Evolutionary conservation across 2,329 filamentous ascomycete species (phyloP).

Genomic region (Penicillium oxalicum): DNA sequence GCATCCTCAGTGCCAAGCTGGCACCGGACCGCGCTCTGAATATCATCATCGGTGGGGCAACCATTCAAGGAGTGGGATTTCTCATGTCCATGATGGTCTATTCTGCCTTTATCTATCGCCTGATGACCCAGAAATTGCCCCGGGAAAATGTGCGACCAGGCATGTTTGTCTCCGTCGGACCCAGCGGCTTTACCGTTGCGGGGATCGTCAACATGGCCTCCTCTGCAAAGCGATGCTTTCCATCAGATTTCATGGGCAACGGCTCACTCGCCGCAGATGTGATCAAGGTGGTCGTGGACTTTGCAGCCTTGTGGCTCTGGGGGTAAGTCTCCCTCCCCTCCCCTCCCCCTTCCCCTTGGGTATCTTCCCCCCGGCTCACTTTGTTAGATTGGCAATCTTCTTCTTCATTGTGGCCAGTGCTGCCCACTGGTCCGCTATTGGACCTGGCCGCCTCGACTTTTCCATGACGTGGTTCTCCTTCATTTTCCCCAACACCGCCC

Average conservation of each 20-base stretch:
- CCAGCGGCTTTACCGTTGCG: slow-evolving; percentile 62
- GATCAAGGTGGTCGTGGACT: slow-evolving; percentile 52
- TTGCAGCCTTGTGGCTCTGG: slow-evolving; percentile 73
- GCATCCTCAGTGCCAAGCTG: slow-evolving; percentile 49
- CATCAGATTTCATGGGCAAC: slow-evolving; percentile 52
- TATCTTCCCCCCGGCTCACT: slow-evolving; percentile 7
- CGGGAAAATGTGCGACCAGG: slow-evolving; percentile 69
- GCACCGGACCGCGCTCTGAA: slow-evolving; percentile 42
- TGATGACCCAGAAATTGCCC: slow-evolving; percentile 84
- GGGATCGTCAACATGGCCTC: slow-evolving; percentile 55
- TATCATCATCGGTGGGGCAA: slow-evolving; percentile 54
- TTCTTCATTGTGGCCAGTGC: slow-evolving; percentile 78
- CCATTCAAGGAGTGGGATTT: slow-evolving; percentile 60
- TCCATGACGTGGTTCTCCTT: slow-evolving; percentile 85
- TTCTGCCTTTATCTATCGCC: slow-evolving; percentile 73
- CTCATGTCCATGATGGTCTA: slow-evolving; percentile 71
- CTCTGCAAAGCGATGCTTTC: slow-evolving; percentile 45
- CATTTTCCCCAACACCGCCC: slow-evolving; percentile 72
- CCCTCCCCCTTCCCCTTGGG: background rate
- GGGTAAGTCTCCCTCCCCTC: slow-evolving; percentile 38
- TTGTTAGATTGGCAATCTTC: slow-evolving; percentile 61
- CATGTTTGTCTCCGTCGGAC: slow-evolving; percentile 81
- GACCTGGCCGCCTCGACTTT: slow-evolving; percentile 60
- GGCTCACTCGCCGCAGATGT: slow-evolving; percentile 51
- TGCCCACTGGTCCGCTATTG: slow-evolving; percentile 63